Base-by-base conservation (phyloP, 192 early-diverging fungal genomes). In the Mortierella antarctica region DNA sequence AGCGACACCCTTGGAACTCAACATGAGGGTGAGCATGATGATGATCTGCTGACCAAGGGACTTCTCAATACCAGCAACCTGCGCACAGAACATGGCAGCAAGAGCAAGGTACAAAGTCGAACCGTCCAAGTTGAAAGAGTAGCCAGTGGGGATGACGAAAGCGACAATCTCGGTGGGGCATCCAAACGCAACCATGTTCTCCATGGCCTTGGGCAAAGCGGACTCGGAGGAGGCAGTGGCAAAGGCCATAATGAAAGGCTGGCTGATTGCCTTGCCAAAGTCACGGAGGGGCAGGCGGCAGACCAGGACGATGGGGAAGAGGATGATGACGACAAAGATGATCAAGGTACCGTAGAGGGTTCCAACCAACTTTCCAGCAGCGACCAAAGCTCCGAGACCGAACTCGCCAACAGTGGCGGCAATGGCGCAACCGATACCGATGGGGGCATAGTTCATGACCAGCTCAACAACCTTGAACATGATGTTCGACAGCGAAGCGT, bases 101-200 rank as follows among this genome's bases (percentile, higher is more conserved):
- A 90, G 66, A 42, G 89, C 84, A n/a, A 93, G 86, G 66, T 93
- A 93, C 42, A 94, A 71, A 41, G 92, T 92, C 9, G 91, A 91
- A 4, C 93, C 93, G 67, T 94, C 93, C 59, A 94, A 75, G 73
- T 94, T 94, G 72, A 94, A 94, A 9, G 89, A 89, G 83, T 94
- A 94, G 11, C 93, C 93, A 15, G 90, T 84, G 5, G 90, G 89
- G 55, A 93, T 85, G 40, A 92, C 90, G 72, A 92, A 93, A 6
- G 86, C 89, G 18, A 86, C 87, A 62, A 94, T 86, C 57, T 88
- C 78, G 18, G 88, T 85, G 45, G 91, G 87, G 62, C 90, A 88
- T 7, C 93, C 93, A 70, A 93, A 91, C 12, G 54, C 82, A 20
- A 88, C 77, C 74, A 94, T 87, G 75, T 88, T 89, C 82, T 93